Evolutionary conservation across 306 rosid species (phyloP), one percentile per base, ranked within the genome.

Genomic region (Cicer yamashitae): DNA sequence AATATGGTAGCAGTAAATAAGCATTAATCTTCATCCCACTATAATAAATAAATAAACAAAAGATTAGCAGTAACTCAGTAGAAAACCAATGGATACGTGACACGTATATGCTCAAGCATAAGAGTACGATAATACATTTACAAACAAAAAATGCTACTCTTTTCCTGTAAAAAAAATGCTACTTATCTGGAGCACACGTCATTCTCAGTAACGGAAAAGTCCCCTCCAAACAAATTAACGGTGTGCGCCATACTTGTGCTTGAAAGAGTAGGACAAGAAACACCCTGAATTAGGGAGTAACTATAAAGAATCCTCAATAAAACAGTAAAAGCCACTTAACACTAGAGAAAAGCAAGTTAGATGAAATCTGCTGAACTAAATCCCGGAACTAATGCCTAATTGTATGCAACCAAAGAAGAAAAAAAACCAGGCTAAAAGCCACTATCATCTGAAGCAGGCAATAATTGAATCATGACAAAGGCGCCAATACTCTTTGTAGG

Each of bases 401-500:
- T 17, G 71, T 56, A 20, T 5, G 22, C 25, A 43, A 41, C 51
- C 59, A 44, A 25, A 38, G 4, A 18, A 39, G 8, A 13, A 6
- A 45, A 25, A 58, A 62, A 7, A n/a, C 12, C 12, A 5, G 66
- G 50, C 38, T 67, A 43, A 48, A 48, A 47, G 47, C 7, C 51
- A 52, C 66, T 79, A 80, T 56, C 72, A 66, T 74, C 86, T 73
- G 75, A 74, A 79, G 86, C 94, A 86, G 43, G 80, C 77, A 38
- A 90, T 63, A 61, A 94, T 81, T 18, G 92, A 88, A 79, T 91
- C 90, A 9, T 61, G 79, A 74, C 98, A 90, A 63, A 88, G 87
- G 76, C 68, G 34, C 98, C 96, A 91, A 85, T 86, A 87, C 79
- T 88, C 87, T 86, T 73, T 91, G 89, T 74, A 87, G 43, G 94